Evolutionary conservation across 495 filamentous ascomycete genomes (phyloP).

Genomic region (Chlorociboria aeruginascens): DNA sequence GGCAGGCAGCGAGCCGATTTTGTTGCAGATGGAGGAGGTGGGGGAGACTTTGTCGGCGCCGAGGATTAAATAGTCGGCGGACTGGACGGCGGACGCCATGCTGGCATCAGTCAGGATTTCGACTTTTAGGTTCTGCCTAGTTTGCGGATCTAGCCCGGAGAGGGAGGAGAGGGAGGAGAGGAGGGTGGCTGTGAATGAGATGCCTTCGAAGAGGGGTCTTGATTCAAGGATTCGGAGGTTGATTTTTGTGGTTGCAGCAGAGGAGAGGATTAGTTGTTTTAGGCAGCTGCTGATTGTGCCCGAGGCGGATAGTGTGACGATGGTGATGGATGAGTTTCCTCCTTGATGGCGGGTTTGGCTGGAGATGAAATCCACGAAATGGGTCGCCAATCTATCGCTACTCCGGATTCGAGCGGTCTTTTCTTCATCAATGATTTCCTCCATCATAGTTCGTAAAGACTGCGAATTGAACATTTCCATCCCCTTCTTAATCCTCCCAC

Average conservation of each 20-base stretch:
- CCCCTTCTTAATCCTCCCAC: background rate
- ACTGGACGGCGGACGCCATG: constrained; percentile 34
- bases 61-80: constrained; percentile 42
- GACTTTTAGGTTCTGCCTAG: constrained; percentile 22
- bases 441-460: background rate
- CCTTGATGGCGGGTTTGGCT: constrained; percentile 13
- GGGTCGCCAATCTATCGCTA: constrained; percentile 20
- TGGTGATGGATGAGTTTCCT: constrained; percentile 4
- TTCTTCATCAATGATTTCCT: background rate
- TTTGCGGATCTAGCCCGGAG: constrained; percentile 8
- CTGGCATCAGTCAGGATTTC: constrained; percentile 51
- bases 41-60: constrained; percentile 51
- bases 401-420: constrained; percentile 4
- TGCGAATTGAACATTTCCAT: background rate
- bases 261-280: constrained; percentile 5
- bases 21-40: constrained; percentile 50
- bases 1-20: constrained; percentile 48
- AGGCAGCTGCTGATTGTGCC: constrained; percentile 41
- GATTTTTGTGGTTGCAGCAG: constrained; percentile 20
- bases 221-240: constrained; percentile 53
- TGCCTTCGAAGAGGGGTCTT: constrained; percentile 53
- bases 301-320: constrained; percentile 48
- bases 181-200: constrained; percentile 38
- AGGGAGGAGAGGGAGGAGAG: constrained; percentile 21
- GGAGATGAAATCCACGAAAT: constrained; percentile 23